Base-by-base conservation (phyloP, 2,329 filamentous ascomycete genomes). In the Cytospora piceicola region DNA sequence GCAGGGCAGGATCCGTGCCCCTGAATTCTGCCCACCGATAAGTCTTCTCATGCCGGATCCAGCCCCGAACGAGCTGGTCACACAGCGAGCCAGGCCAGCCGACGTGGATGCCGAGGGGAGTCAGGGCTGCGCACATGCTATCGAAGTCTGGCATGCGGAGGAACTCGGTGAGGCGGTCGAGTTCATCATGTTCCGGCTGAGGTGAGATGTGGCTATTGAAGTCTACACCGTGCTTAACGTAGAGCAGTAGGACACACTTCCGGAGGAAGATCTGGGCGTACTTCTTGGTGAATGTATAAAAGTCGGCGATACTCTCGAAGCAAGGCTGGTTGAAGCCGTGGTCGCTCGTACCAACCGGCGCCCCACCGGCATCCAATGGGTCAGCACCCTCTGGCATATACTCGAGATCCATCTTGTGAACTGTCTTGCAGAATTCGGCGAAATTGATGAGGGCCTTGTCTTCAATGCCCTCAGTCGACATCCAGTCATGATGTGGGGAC, bases 251-350 rank as follows among this genome's bases (percentile, higher is more conserved):
- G 54, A 88, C 85, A 9, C 85, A 84, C 79, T 99, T 99, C 67
- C 95, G 90, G 49, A 99, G 81, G 79, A 97, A 99, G 0, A 88
- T 84, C n/a, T 97, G 82, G 4, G 93, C 93, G 73, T 98, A 99
- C 72, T 90, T 93, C 68, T 89, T 87, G 29, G 92, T 84, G 70
- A 90, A 87, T 11, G 77, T 77, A 71, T 88, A 85, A 75, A 85
- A 85, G 36, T 80, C 82, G 61, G 82, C 80, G 39, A 88, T 73
- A 59, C 79, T 82, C 64, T 85, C 78, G 56, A 89, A 78, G 14
- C 80, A 82, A 9, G 82, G 80, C 71, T 88, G 85, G 61, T 83
- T 78, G 71, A 88, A 87, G 2, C 80, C 85, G 27, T 73, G 72
- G 12, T 57, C 61, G 30, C 27, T 49, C n/a, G 46, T 22, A 0